Evolutionary conservation across 805 yeast genomes (phyloP).

Genomic region (Hagleromyces aurorensis): DNA sequence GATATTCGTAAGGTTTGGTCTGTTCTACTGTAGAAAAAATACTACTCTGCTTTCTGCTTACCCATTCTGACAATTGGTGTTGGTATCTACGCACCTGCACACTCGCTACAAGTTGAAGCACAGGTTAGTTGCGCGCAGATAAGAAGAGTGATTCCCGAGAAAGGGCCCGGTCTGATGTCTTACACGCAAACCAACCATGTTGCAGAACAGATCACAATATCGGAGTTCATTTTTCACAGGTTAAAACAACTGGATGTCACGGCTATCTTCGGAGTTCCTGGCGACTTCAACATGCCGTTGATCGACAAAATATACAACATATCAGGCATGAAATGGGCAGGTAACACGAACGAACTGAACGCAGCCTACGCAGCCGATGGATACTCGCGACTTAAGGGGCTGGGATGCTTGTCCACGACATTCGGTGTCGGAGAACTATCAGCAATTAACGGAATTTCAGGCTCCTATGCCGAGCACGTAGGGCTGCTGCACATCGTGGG

Average conservation of each 20-base stretch:
- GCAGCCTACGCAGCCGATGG: slow-evolving; percentile 92
- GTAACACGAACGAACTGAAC: slow-evolving; percentile 82
- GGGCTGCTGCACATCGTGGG: slow-evolving; percentile 86
- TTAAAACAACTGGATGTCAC: slow-evolving; percentile 42
- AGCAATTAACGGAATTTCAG: slow-evolving; percentile 76
- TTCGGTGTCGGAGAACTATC: slow-evolving; percentile 88
- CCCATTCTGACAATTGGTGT: no score
- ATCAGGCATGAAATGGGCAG: slow-evolving; percentile 57
- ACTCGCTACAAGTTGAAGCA: no score
- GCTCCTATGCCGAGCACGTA: slow-evolving; percentile 74
- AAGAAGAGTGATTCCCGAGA: no score
- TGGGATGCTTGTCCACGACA: slow-evolving; percentile 42
- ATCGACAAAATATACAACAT: slow-evolving; percentile 56
- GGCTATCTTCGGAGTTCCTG: slow-evolving; percentile 69
- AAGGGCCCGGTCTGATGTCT: no score
- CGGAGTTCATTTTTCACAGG: slow-evolving; percentile 58
- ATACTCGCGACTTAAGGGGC: slow-evolving; percentile 48
- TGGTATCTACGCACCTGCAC: no score
- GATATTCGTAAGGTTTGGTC: no score
- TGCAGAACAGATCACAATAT: slow-evolving; percentile 38
- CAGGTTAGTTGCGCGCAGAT: no score
- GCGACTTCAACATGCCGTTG: slow-evolving; percentile 59
- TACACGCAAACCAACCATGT: slow-evolving; percentile 10
- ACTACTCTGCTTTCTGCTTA: no score
- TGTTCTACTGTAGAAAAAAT: no score